Evolutionary conservation across 768 basidiomycete species (phyloP).

Genomic region (Serpula lacrymans): DNA sequence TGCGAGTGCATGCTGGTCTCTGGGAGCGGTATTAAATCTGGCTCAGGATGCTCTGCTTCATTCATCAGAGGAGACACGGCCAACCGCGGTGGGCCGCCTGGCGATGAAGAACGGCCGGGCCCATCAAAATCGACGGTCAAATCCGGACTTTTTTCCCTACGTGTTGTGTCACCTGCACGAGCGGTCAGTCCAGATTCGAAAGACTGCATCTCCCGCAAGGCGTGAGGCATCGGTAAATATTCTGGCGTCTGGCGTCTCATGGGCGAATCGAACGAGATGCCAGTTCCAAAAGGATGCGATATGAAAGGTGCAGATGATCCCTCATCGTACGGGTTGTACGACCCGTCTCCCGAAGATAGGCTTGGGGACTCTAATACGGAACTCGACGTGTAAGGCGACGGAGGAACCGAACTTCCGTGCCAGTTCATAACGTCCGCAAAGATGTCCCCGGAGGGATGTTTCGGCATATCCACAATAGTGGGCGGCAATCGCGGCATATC

Average conservation of each 20-base stretch:
- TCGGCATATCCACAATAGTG: slow-evolving; percentile 22
- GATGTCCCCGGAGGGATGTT: slow-evolving; percentile 41
- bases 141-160: slow-evolving; percentile 10
- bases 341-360: slow-evolving; percentile 15
- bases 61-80: slow-evolving; percentile 24
- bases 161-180: slow-evolving; percentile 42
- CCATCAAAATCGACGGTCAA: background rate
- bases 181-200: slow-evolving; percentile 84
- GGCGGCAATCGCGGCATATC: slow-evolving; percentile 49
- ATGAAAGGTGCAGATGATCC: slow-evolving; percentile 29
- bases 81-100: slow-evolving; percentile 17
- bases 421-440: slow-evolving; percentile 70
- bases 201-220: slow-evolving; percentile 81
- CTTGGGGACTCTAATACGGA: slow-evolving; percentile 16
- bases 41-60: slow-evolving; percentile 23
- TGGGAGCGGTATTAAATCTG: slow-evolving; percentile 33
- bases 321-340: slow-evolving; percentile 9
- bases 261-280: slow-evolving; percentile 61
- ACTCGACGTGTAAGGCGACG: slow-evolving; percentile 34
- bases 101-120: slow-evolving; percentile 3
- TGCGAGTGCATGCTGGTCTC: slow-evolving; percentile 56
- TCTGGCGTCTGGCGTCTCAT: slow-evolving; percentile 40
- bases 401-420: slow-evolving; percentile 31
- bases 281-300: slow-evolving; percentile 59
- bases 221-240: slow-evolving; percentile 45